These are phyloP conservation scores for Chrysanthemum lavandulifolium DNA, from an alignment of 129 eudicot species.

Conservation along the genomic window DNA sequence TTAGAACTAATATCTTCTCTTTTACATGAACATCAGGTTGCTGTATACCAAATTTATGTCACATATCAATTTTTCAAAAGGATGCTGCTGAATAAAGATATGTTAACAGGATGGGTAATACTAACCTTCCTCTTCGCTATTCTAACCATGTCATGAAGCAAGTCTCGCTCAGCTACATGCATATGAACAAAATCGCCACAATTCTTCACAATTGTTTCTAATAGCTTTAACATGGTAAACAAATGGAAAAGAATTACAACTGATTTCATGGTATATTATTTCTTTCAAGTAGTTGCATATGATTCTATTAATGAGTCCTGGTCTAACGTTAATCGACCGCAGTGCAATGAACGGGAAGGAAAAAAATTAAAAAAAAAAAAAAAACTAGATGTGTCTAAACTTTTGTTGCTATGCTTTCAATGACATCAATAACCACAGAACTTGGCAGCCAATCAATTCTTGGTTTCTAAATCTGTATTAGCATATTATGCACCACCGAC, in stretches of 20 bases:
- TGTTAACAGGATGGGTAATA: not conserved
- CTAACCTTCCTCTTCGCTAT: conserved; percentile 81
- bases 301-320: not conserved
- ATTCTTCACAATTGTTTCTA: conserved; percentile 85
- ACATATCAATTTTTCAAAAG: conserved; percentile 2
- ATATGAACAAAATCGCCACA: conserved; percentile 86
- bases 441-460: too few species aligned
- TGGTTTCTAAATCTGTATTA: too few species aligned
- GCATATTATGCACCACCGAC: too few species aligned
- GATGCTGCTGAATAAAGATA: not conserved
- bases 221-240: conserved; percentile 45
- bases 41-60: conserved; percentile 19
- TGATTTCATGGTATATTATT: not conserved
- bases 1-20: conserved; percentile 85
- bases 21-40: conserved; percentile 88
- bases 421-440: too few species aligned
- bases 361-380: not conserved
- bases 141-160: conserved; percentile 89
- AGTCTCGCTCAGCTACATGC: conserved; percentile 89
- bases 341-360: not conserved
- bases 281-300: not conserved
- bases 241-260: not conserved
- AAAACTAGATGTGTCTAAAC: not conserved
- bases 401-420: too few species aligned
- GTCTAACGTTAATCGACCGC: not conserved